phyloP scores from a whole-genome alignment of 129 eudicot genomes.

The Ambrosia artemisiifolia region DNA sequence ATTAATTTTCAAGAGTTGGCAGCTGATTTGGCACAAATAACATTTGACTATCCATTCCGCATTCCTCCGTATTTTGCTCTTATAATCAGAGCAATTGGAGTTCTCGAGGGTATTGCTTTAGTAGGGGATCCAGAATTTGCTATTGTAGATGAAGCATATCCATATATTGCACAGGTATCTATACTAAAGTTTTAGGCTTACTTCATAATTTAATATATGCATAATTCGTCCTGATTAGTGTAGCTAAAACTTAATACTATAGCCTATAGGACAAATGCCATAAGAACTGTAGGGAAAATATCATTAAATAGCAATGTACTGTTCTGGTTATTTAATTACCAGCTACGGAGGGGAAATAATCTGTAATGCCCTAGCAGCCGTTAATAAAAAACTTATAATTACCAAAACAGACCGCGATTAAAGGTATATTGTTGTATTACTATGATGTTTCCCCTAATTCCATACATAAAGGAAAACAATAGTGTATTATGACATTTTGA shows the following conservation, averaged over 20 bases:
- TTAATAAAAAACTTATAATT: not conserved
- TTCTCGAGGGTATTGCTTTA: conserved; percentile 96
- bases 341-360: not conserved
- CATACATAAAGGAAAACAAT: not conserved
- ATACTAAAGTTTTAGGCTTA: not conserved
- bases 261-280: not conserved
- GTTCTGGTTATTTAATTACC: not conserved
- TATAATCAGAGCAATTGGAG: conserved; percentile 98
- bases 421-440: not conserved
- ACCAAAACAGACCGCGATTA: not conserved
- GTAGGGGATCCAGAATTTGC: conserved; percentile 99
- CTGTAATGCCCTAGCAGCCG: not conserved
- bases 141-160: conserved; percentile 98
- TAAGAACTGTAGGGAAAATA: not conserved
- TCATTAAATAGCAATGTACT: not conserved
- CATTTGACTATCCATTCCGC: conserved; percentile 95
- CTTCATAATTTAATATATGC: not conserved
- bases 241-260: not conserved
- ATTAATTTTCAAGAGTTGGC: conserved; percentile 97
- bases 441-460: not conserved
- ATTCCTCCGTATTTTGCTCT: conserved; percentile 99
- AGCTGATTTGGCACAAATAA: conserved; percentile 94
- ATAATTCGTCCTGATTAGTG: not conserved
- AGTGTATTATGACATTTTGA: conserved; percentile 12
- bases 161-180: conserved; percentile 95